Conservation (phyloP, 2,329 filamentous ascomycete genomes). For the Arthroderma sp. region DNA sequence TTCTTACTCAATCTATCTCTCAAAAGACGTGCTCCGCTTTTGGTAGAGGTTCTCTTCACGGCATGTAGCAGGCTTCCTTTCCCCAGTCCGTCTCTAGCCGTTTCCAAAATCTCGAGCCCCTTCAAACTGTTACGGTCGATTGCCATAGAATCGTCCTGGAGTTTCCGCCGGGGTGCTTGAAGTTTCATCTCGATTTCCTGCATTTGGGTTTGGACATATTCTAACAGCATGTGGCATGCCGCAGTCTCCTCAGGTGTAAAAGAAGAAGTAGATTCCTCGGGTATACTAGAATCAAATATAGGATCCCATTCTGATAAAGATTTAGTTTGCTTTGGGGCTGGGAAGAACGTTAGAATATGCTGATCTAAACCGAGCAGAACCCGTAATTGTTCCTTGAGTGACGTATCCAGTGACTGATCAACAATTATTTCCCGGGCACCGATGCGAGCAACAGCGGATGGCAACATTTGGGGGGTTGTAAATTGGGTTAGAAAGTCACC, state of each 20-base stretch:
- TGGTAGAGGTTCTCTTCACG: slow-evolving; percentile 80
- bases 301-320: slow-evolving; percentile 54
- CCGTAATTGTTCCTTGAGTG: slow-evolving; percentile 49
- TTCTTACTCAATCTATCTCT: slow-evolving; percentile 63
- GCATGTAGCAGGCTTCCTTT: slow-evolving; percentile 81
- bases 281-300: slow-evolving; percentile 63
- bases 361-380: slow-evolving; percentile 61
- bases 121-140: slow-evolving; percentile 88
- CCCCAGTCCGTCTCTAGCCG: slow-evolving; percentile 63
- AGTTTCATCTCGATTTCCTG: slow-evolving; percentile 68
- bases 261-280: slow-evolving; percentile 35
- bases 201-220: slow-evolving; percentile 69
- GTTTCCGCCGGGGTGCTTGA: slow-evolving; percentile 65
- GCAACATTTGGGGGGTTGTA: slow-evolving; percentile 55
- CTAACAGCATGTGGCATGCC: slow-evolving; percentile 68
- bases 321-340: slow-evolving; percentile 31
- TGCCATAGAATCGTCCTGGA: slow-evolving; percentile 63
- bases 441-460: slow-evolving; percentile 72
- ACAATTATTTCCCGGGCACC: slow-evolving; percentile 75
- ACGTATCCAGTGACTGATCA: slow-evolving; percentile 47
- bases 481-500: slow-evolving; percentile 83
- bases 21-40: slow-evolving; percentile 73
- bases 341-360: slow-evolving; percentile 61
- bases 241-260: slow-evolving; percentile 59
- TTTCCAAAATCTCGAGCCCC: slow-evolving; percentile 77